Base-by-base conservation (phyloP, 2,329 filamentous ascomycete species). In the Boeremia exigua region DNA sequence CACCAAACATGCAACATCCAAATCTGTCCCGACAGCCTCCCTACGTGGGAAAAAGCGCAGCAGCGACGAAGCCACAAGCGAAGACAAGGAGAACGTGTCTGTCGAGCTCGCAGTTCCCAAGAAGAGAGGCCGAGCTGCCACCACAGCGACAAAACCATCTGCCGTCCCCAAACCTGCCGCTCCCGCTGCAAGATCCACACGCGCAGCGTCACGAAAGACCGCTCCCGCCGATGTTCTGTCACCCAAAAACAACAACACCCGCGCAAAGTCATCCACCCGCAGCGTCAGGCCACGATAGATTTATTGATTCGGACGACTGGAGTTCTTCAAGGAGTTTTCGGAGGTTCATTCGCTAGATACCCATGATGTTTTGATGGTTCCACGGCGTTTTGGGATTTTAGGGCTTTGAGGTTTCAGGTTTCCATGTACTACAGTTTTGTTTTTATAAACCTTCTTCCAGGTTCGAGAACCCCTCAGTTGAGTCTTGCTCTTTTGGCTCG, bases 81-180 rank as follows among this genome's bases (percentile, higher is more conserved):
- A 69, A 19, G 63, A 70, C 58, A 73, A 73, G 59, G 69, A 73
- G 47, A 72, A 72, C 25, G 46, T 38, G 3, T 54, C 65, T 8
- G 39, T 34, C 39, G 58, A 64, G 12, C 58, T 65, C 4, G 65
- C 56, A 15, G 58, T 63, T 2, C 56, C 63, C 30, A 69, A 67
- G 52, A 68, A 68, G 42, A 61, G 66, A 28, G 54, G 46, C 9
- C 59, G 61, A 17, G 51, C 54, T 9, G 50, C 58, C 4, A 55
- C 56, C n/a, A 46, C 48, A 3, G 43, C 51, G 1, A 23, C 42
- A 19, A 68, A 66, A 9, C 42, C 59, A 3, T 39, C 59, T 27
- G 29, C 48, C 9, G 44, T 48, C 12, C 33, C 45, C 40, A 63
- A 63, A 32, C 46, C 60, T 5, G 39, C 55, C 29, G 43, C 57